Evolutionary conservation across 192 early-diverging fungal genomes (phyloP).

Genomic region (Paraglomus occultum): DNA sequence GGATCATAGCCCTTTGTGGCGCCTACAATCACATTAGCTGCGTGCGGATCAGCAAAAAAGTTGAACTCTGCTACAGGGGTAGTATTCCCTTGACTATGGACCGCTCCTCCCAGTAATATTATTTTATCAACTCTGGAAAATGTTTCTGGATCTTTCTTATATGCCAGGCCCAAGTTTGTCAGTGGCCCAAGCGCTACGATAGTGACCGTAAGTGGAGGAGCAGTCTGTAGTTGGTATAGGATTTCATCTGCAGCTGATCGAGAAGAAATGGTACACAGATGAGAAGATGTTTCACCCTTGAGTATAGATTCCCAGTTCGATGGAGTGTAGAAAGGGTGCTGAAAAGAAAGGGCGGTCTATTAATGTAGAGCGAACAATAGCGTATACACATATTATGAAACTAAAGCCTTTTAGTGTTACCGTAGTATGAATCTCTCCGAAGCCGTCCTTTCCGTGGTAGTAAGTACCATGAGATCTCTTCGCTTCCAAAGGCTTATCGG

Average conservation of each 20-base stretch:
- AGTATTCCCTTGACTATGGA: slow-evolving; percentile 36
- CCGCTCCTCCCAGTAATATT: slow-evolving; percentile 47
- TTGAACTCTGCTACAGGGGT: slow-evolving; percentile 52
- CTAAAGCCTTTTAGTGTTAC: slow-evolving; percentile 28
- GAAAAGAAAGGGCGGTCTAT: slow-evolving; percentile 33
- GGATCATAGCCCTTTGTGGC: slow-evolving; percentile 36
- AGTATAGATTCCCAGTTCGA: slow-evolving; percentile 27
- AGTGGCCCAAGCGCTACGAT: slow-evolving; percentile 50
- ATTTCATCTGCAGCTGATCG: slow-evolving; percentile 46
- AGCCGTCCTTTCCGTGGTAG: slow-evolving; percentile 50
- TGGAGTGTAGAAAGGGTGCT: slow-evolving; percentile 20
- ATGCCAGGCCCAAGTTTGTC: slow-evolving; percentile 49
- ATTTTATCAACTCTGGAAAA: slow-evolving; percentile 47
- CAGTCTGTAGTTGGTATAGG: slow-evolving; percentile 40
- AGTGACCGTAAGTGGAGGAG: slow-evolving; percentile 43
- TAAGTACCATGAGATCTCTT: slow-evolving; percentile 37
- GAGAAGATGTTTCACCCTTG: slow-evolving; percentile 18
- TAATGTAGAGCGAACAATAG: slow-evolving; percentile 29
- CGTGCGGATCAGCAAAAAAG: slow-evolving; percentile 44
- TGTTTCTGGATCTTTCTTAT: slow-evolving; percentile 40
- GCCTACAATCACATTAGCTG: slow-evolving; percentile 38
- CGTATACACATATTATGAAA: not conserved
- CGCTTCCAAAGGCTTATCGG: slow-evolving; percentile 34
- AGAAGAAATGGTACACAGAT: slow-evolving; percentile 35
- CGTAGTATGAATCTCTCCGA: slow-evolving; percentile 37